Conservation (phyloP, 2,329 filamentous ascomycete species). For the Penicillium sp. region DNA sequence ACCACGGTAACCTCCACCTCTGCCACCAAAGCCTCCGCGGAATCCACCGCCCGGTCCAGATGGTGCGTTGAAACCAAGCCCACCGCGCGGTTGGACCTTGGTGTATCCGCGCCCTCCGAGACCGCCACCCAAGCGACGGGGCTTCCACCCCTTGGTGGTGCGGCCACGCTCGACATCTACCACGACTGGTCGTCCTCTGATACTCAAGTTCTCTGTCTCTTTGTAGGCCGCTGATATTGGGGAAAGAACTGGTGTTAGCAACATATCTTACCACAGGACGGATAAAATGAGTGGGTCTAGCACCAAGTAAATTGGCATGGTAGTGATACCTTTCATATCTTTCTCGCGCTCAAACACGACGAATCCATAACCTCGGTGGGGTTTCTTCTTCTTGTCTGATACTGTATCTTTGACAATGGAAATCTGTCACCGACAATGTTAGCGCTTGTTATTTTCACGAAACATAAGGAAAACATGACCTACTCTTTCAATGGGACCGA, state of each 20-base stretch:
- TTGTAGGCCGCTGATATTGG: slow-evolving; percentile 81
- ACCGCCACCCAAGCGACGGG: slow-evolving; percentile 85
- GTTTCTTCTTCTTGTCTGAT: slow-evolving; percentile 70
- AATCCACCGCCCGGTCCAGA: slow-evolving; percentile 57
- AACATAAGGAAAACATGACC: slow-evolving; percentile 25
- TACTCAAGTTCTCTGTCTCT: slow-evolving; percentile 80
- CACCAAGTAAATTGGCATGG: slow-evolving; percentile 11
- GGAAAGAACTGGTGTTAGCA: slow-evolving; percentile 36
- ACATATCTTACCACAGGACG: slow-evolving; percentile 18
- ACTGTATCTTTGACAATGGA: slow-evolving; percentile 75
- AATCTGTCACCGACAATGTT: slow-evolving; percentile 55
- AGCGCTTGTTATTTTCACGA: slow-evolving; percentile 12
- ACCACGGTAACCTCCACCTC: slow-evolving; percentile 46
- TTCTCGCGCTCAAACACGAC: slow-evolving; percentile 96
- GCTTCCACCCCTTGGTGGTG: slow-evolving; percentile 91
- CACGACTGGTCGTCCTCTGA: slow-evolving; percentile 87
- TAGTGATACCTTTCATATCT: slow-evolving; percentile 89
- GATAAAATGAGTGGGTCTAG: not conserved
- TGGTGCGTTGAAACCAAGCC: slow-evolving; percentile 57
- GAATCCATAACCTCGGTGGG: slow-evolving; percentile 89
- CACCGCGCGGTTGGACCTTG: slow-evolving; percentile 70
- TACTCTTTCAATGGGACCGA: slow-evolving; percentile 90
- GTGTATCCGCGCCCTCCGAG: slow-evolving; percentile 92
- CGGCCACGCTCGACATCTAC: slow-evolving; percentile 96
- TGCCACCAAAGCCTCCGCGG: slow-evolving; percentile 52